phyloP scores from a whole-genome alignment of 768 basidiomycete genomes.

The Lactarius deliciosus region DNA sequence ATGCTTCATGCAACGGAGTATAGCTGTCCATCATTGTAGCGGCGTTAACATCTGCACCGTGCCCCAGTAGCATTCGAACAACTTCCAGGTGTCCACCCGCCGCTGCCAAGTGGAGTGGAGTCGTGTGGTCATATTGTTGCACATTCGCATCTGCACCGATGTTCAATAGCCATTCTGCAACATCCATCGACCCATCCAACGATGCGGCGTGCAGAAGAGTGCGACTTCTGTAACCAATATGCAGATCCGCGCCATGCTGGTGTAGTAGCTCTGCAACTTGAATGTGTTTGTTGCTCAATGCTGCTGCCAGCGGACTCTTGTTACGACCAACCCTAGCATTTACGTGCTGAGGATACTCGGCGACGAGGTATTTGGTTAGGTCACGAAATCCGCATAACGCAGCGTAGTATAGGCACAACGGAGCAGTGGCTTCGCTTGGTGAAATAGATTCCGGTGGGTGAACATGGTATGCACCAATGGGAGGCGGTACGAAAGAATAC shows the following conservation, averaged over 20 bases:
- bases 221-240: not conserved
- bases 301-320: not conserved
- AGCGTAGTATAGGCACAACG: not conserved
- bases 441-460: not conserved
- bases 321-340: not conserved
- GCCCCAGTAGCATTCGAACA: not conserved
- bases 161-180: not conserved
- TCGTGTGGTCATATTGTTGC: not conserved
- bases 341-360: not conserved
- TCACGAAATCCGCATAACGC: not conserved
- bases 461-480: too few relatives aligned
- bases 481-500: not conserved
- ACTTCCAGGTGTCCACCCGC: not conserved
- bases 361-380: not conserved
- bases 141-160: not conserved
- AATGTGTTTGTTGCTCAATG: not conserved
- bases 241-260: not conserved
- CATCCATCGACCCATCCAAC: not conserved
- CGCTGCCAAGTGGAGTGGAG: not conserved
- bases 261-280: not conserved
- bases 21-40: accelerated
- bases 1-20: not conserved
- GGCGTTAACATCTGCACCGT: not conserved
- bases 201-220: not conserved
- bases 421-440: not conserved